A percentile compares a stretch with the other conserved stretches of the same genome.
Evolutionary conservation across 2,329 filamentous ascomycete species (phyloP).

Genomic region (Nigrospora oryzae): DNA sequence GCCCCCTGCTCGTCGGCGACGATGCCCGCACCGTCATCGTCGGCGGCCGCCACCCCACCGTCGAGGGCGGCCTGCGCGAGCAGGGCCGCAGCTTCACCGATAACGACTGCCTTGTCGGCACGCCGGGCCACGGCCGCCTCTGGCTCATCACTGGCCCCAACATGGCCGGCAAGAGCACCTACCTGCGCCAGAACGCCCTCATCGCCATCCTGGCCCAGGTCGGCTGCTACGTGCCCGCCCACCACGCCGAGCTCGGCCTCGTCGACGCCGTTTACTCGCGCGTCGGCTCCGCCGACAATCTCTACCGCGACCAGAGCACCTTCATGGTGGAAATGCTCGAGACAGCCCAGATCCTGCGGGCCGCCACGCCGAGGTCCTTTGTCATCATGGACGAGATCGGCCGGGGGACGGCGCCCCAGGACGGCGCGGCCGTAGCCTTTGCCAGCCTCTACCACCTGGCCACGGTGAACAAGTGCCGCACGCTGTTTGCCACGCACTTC

Average conservation of each 20-base stretch:
- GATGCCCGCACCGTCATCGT: slow-evolving; percentile 49
- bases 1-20: slow-evolving; percentile 54
- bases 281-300: slow-evolving; percentile 86
- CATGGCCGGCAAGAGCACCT: slow-evolving; percentile 97
- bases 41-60: slow-evolving; percentile 84
- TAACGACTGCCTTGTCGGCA: slow-evolving; percentile 81
- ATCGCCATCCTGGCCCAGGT: slow-evolving; percentile 91
- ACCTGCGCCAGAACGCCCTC: slow-evolving; percentile 88
- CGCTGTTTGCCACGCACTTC: slow-evolving; percentile 93
- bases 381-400: slow-evolving; percentile 99
- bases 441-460: slow-evolving; percentile 81
- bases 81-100: slow-evolving; percentile 75
- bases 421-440: slow-evolving; percentile 83
- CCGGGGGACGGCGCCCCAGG: slow-evolving; percentile 85
- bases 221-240: slow-evolving; percentile 85
- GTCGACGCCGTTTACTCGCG: slow-evolving; percentile 96
- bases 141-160: slow-evolving; percentile 78
- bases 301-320: slow-evolving; percentile 91
- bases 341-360: slow-evolving; percentile 79
- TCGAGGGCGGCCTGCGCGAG: slow-evolving; percentile 72
- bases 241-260: slow-evolving; percentile 76
- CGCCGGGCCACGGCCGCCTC: slow-evolving; percentile 52
- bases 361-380: slow-evolving; percentile 76
- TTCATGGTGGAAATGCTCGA: slow-evolving; percentile 99
- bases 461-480: slow-evolving; percentile 66